Evolutionary conservation across 2,329 filamentous ascomycete species (phyloP).

Genomic region (Lanzia echinophila): DNA sequence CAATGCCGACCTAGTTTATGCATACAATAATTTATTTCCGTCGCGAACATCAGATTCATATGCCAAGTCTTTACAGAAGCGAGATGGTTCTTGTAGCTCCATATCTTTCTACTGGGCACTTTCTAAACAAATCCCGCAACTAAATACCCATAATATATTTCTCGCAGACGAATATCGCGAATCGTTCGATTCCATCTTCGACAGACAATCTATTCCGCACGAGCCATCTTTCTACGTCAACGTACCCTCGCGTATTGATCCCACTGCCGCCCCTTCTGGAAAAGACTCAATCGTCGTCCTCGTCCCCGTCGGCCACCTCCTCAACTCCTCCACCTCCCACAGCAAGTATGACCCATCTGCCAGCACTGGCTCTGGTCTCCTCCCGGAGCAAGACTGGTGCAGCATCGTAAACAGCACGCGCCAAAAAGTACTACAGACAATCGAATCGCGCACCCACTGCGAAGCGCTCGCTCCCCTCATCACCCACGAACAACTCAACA

Average conservation of each 20-base stretch:
- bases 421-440: slow-evolving; percentile 52
- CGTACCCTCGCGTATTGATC: slow-evolving; percentile 63
- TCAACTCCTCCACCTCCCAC: slow-evolving; percentile 37
- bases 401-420: slow-evolving; percentile 53
- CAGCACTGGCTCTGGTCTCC: slow-evolving; percentile 23
- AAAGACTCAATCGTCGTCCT: slow-evolving; percentile 63
- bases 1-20: slow-evolving; percentile 69
- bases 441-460: slow-evolving; percentile 53
- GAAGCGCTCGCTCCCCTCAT: slow-evolving; percentile 34
- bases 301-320: slow-evolving; percentile 64
- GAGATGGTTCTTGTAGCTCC: slow-evolving; percentile 60
- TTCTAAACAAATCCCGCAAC: slow-evolving; percentile 51
- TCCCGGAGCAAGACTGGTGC: slow-evolving; percentile 51
- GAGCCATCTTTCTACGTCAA: slow-evolving; percentile 74
- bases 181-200: slow-evolving; percentile 72
- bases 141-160: slow-evolving; percentile 71
- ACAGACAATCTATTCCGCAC: slow-evolving; percentile 56
- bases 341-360: slow-evolving; percentile 19
- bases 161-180: slow-evolving; percentile 65
- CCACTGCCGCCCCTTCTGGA: slow-evolving; percentile 57
- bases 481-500: slow-evolving; percentile 56
- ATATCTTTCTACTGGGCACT: slow-evolving; percentile 75
- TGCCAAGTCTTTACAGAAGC: slow-evolving; percentile 37
- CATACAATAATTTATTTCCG: slow-evolving; percentile 61
- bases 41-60: slow-evolving; percentile 24